Percentiles rank a stretch among this genome's conserved stretches.
Evolutionary conservation across 352 stramenopile species (phyloP).

Genomic region (Peronosclerospora sorghi): DNA sequence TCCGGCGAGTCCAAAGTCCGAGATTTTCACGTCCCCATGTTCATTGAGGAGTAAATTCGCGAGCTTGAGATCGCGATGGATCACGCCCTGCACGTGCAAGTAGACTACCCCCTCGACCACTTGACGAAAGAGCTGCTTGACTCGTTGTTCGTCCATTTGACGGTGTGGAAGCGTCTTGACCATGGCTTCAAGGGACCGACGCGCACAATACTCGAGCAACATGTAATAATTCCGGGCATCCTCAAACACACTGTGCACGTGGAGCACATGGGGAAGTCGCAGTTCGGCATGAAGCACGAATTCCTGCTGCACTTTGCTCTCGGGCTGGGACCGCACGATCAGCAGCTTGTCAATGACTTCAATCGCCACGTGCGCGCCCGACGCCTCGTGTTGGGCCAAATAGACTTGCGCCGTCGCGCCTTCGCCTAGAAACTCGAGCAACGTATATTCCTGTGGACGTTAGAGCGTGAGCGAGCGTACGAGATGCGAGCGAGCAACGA

Average conservation of each 20-base stretch:
- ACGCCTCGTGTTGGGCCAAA: conserved; percentile 37
- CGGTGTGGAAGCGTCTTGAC: conserved; percentile 23
- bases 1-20: conserved; percentile 64
- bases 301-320: conserved; percentile 55
- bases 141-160: conserved; percentile 30
- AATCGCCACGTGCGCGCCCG: conserved; percentile 37
- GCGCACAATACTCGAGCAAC: conserved; percentile 51
- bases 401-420: conserved; percentile 73
- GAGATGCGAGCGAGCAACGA: too few species aligned
- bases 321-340: conserved; percentile 41
- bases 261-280: conserved; percentile 40
- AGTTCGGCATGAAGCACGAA: conserved; percentile 58
- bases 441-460: conserved; percentile 55
- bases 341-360: conserved; percentile 80
- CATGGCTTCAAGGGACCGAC: conserved; percentile 35
- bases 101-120: conserved; percentile 42
- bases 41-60: conserved; percentile 57
- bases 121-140: conserved; percentile 45
- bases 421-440: conserved; percentile 66
- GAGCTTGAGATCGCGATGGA: conserved; percentile 73
- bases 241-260: conserved; percentile 55
- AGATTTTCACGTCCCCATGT: conserved; percentile 51
- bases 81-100: conserved; percentile 46
- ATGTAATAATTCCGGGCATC: conserved; percentile 73
- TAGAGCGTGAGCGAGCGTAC: too few species aligned